Evolutionary conservation across 1,284 basidiomycete species (phyloP).

Genomic region (Ganoderma meredithae): DNA sequence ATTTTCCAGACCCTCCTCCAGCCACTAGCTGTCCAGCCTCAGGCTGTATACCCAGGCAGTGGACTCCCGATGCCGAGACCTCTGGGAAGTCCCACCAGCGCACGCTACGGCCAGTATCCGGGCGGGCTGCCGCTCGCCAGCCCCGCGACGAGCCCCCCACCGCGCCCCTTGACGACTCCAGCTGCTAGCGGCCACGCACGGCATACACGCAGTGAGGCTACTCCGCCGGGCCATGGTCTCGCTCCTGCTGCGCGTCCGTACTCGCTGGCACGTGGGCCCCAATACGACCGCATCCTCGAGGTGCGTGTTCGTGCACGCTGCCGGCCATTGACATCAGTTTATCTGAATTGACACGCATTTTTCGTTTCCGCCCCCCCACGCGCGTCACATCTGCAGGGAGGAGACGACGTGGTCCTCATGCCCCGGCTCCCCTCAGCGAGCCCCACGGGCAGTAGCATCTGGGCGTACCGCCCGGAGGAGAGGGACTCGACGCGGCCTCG

Average conservation of each 20-base stretch:
- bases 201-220: slow-evolving; percentile 25
- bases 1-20: slow-evolving; percentile 14
- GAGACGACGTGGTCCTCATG: slow-evolving; percentile 31
- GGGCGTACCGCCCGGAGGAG: slow-evolving; percentile 32
- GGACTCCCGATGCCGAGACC: slow-evolving; percentile 4
- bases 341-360: slow-evolving; percentile 25
- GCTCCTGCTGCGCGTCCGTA: slow-evolving; percentile 16
- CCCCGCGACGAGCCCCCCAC: slow-evolving; percentile 12
- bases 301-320: slow-evolving; percentile 23
- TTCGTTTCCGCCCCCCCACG: slow-evolving; percentile 3
- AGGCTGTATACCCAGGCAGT: slow-evolving; percentile 14
- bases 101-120: slow-evolving; percentile 5
- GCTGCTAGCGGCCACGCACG: slow-evolving; percentile 20
- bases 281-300: slow-evolving; percentile 32
- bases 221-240: slow-evolving; percentile 14
- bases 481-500: slow-evolving; percentile 24
- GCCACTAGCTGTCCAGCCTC: slow-evolving; percentile 18
- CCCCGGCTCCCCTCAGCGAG: slow-evolving; percentile 13
- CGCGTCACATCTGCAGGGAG: slow-evolving; percentile 19
- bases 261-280: slow-evolving; percentile 28
- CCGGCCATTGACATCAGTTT: slow-evolving; percentile 4
- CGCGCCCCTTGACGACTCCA: slow-evolving; percentile 24
- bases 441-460: slow-evolving; percentile 23
- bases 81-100: slow-evolving; percentile 4
- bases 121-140: slow-evolving; percentile 4